Evolutionary conservation across 257 asterid genomes (phyloP), one percentile per base, ranked within the genome.

Genomic region (Solanum habrochaites): DNA sequence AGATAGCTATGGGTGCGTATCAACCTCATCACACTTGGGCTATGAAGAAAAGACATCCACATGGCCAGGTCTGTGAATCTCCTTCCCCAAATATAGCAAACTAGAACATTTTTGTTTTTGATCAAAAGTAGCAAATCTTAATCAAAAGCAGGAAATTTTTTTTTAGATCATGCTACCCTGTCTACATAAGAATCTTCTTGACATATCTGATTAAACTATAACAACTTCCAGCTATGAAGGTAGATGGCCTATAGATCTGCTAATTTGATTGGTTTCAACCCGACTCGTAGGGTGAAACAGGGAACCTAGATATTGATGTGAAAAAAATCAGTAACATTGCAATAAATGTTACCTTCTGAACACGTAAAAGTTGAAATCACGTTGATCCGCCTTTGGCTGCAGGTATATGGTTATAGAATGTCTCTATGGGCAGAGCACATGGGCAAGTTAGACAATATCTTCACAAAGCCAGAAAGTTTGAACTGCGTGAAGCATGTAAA

Each of bases 1-100:
- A 95, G 91, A 95, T 95, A 35, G 98, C 98, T 35, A 93, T 95
- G 98, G 98, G 98, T 2, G 96, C 98, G 13, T 95, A 94, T 89
- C 98, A 94, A 88, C 98, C 98, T 27, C 91, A 91, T 89, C 89
- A 95, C 91, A 93, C 95, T 39, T 94, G 97, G 98, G 88, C 87
- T 14, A 88, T 90, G 86, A 92, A 90, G 87, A 87, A 89, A 85
- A 88, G 85, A 43, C 94, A 88, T 89, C 98, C 98, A 12, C 86
- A 27, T 23, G 98, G 98, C 75, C 98, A 95, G 98, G 98, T 95
- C 89, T 40, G 88, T 70, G 16, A 80, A 8, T 81, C 85, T 49
- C 67, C 85, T 29, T 47, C 45, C 82, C 66, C 85, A 29, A 49
- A 29, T 81, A 6, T 29, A 58, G 85, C 40, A 78, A 80, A 29